phyloP scores from a whole-genome alignment of 805 yeast genomes.

The Ogataea chonburiensis region DNA sequence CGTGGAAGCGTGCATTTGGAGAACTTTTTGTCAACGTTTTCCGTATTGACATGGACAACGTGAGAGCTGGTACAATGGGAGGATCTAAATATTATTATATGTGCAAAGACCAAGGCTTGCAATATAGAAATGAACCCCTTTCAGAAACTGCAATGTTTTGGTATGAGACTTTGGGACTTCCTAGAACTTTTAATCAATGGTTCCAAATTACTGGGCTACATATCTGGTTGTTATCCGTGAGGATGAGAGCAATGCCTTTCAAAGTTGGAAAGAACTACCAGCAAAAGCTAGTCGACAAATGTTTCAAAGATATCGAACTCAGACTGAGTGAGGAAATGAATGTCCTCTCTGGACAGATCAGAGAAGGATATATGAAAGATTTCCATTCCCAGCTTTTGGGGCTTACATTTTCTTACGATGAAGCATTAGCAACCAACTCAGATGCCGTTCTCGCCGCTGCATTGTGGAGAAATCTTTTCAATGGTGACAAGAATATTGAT shows the following conservation, averaged over 20 bases:
- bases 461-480: slow-evolving; percentile 87
- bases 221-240: slow-evolving; percentile 88
- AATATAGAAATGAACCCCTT: slow-evolving; percentile 68
- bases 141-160: slow-evolving; percentile 77
- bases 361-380: slow-evolving; percentile 84
- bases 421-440: slow-evolving; percentile 71
- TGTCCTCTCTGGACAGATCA: slow-evolving; percentile 74
- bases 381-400: slow-evolving; percentile 91
- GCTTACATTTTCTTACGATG: slow-evolving; percentile 85
- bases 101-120: slow-evolving; percentile 82
- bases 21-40: slow-evolving; percentile 61
- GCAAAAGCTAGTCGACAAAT: slow-evolving; percentile 85
- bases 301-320: slow-evolving; percentile 85
- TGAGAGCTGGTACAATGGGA: slow-evolving; percentile 92
- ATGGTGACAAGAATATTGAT: slow-evolving; percentile 79
- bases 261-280: slow-evolving; percentile 87
- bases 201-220: slow-evolving; percentile 89
- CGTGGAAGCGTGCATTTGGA: slow-evolving; percentile 58
- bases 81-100: slow-evolving; percentile 84
- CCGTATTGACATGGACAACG: slow-evolving; percentile 84
- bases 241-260: slow-evolving; percentile 96
- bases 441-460: slow-evolving; percentile 79
- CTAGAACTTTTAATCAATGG: slow-evolving; percentile 92
- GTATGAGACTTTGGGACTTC: slow-evolving; percentile 79
- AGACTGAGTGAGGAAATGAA: slow-evolving; percentile 85